Conservation (phyloP, 2,329 filamentous ascomycete genomes). For the Aspergillus melleus region DNA sequence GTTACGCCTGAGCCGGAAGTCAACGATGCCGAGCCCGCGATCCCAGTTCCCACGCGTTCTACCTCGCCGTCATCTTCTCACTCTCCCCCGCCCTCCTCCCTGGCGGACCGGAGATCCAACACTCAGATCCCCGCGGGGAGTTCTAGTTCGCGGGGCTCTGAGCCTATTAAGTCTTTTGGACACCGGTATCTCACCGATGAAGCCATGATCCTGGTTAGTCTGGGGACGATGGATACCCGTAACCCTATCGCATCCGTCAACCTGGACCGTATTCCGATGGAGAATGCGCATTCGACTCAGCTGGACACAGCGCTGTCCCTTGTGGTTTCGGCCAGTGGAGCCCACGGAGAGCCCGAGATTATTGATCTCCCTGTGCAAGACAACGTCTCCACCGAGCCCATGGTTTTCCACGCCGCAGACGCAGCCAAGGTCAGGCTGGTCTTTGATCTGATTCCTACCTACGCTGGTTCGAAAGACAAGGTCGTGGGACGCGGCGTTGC, state of each 20-base stretch:
- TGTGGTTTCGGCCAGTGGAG: constrained; percentile 82
- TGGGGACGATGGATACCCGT: constrained; percentile 92
- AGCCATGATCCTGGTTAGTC: constrained; percentile 84
- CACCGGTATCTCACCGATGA: constrained; percentile 91
- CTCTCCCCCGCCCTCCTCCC: constrained; percentile 37
- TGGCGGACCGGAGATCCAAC: constrained; percentile 46
- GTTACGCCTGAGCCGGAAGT: constrained; percentile 49
- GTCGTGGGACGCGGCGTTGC: constrained; percentile 87
- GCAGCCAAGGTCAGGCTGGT: constrained; percentile 79
- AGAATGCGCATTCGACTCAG: constrained; percentile 86
- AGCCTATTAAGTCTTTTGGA: constrained; percentile 91
- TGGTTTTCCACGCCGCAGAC: constrained; percentile 81
- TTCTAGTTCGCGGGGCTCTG: constrained; percentile 48
- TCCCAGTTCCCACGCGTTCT: constrained; percentile 32
- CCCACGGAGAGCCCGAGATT: constrained; percentile 80
- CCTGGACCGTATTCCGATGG: constrained; percentile 82
- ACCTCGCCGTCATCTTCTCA: constrained; percentile 41
- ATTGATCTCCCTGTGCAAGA: constrained; percentile 94
- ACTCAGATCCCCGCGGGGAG: constrained; percentile 40
- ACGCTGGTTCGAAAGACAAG: constrained; percentile 77
- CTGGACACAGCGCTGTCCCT: constrained; percentile 92
- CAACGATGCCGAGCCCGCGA: constrained; percentile 32
- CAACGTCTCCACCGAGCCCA: constrained; percentile 88
- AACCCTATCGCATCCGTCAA: constrained; percentile 79
- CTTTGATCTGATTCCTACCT: constrained; percentile 95